Percentiles rank a stretch among this genome's conserved stretches.
Conservation (phyloP, 1,284 basidiomycete genomes). For the Austroboletus olivaceoglutinosus region DNA sequence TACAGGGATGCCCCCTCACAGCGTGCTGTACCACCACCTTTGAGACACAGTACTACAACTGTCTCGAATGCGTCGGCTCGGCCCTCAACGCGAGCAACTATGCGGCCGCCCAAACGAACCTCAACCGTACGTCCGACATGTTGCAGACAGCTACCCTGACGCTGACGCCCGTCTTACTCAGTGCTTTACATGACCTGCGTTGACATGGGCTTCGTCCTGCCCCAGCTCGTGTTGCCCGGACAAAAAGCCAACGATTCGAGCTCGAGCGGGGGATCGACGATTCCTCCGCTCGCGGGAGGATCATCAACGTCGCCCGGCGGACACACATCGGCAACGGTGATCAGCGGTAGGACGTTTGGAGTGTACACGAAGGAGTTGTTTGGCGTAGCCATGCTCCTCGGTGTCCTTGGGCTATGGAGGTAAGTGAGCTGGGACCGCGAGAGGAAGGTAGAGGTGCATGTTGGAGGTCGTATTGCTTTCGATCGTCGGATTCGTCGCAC, state of each 20-base stretch:
- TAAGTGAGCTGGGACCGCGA: background rate
- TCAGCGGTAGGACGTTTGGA: background rate
- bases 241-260: slow-evolving; percentile 35
- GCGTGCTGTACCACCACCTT: slow-evolving; percentile 38
- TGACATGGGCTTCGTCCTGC: slow-evolving; percentile 32
- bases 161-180: slow-evolving; percentile 7
- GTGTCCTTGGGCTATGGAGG: slow-evolving; percentile 16
- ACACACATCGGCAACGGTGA: background rate
- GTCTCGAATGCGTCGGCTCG: slow-evolving; percentile 36
- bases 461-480: background rate
- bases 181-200: slow-evolving; percentile 34
- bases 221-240: slow-evolving; percentile 40
- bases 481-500: background rate
- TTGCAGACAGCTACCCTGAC: background rate
- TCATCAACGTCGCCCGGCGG: background rate
- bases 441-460: background rate
- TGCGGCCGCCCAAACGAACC: slow-evolving; percentile 21
- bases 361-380: slow-evolving; percentile 1
- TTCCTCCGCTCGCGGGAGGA: background rate
- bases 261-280: slow-evolving; percentile 14
- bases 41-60: slow-evolving; percentile 36
- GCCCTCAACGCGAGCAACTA: slow-evolving; percentile 30
- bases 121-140: slow-evolving; percentile 29
- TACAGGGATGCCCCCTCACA: slow-evolving; percentile 28
- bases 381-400: slow-evolving; percentile 8